Evolutionary conservation across 2,329 filamentous ascomycete species (phyloP).

Genomic region (Xylariaceae sp.): DNA sequence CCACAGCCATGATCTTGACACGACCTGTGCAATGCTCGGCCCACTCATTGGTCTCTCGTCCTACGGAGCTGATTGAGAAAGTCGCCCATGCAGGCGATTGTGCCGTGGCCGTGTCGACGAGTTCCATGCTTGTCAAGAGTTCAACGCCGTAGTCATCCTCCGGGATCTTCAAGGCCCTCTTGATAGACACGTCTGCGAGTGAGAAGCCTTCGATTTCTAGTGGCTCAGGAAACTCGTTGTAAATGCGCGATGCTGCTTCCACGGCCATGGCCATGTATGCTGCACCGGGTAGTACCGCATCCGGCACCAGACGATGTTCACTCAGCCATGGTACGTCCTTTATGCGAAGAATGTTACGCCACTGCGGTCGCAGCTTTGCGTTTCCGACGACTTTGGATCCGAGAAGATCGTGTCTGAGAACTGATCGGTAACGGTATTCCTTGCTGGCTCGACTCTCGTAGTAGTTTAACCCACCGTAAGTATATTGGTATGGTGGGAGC

Average conservation of each 20-base stretch:
- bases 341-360: constrained; percentile 13
- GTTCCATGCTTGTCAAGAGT: constrained; percentile 8
- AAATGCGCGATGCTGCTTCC: neutral
- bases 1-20: constrained; percentile 4
- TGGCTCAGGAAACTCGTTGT: neutral
- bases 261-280: constrained; percentile 10
- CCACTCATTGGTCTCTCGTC: constrained; percentile 7
- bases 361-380: constrained; percentile 4
- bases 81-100: constrained; percentile 2
- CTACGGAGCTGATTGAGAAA: constrained; percentile 12
- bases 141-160: constrained; percentile 19
- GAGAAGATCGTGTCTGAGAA: constrained; percentile 9
- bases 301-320: constrained; percentile 8
- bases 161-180: constrained; percentile 4
- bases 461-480: constrained; percentile 11
- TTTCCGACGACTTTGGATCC: constrained; percentile 6
- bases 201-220: neutral
- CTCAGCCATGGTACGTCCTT: constrained; percentile 12
- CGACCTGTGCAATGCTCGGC: constrained; percentile 18
- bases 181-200: constrained; percentile 10
- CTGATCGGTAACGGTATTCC: constrained; percentile 6
- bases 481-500: constrained; percentile 16
- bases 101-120: neutral
- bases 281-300: constrained; percentile 8
- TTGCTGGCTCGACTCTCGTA: constrained; percentile 14